A percentile compares a stretch with the other conserved stretches of the same genome.
Evolutionary conservation across 2,329 filamentous ascomycete species (phyloP).

Genomic region (Lasiodiplodia theobromae): DNA sequence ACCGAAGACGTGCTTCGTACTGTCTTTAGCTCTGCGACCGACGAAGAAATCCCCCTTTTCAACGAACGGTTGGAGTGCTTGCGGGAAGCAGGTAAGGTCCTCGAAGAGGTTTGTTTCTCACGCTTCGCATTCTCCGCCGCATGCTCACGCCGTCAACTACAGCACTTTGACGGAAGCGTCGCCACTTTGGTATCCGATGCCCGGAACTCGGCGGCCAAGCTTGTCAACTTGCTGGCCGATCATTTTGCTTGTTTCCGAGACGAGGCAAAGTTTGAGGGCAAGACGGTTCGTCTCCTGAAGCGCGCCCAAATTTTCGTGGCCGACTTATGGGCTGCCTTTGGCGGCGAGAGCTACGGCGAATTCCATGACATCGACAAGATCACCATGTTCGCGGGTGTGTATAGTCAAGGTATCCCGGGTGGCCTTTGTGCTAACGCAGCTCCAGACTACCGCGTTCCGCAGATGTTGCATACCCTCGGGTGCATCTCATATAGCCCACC

Average conservation of each 20-base stretch:
- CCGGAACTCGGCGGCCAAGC: slow-evolving; percentile 77
- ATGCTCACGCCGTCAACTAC: slow-evolving; percentile 26
- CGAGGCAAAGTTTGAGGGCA: slow-evolving; percentile 75
- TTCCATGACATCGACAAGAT: slow-evolving; percentile 94
- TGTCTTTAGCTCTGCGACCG: slow-evolving; percentile 85
- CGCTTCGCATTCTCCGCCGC: neutral
- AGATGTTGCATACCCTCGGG: slow-evolving; percentile 67
- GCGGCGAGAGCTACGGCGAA: slow-evolving; percentile 77
- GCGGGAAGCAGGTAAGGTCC: slow-evolving; percentile 79
- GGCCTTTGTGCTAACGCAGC: slow-evolving; percentile 13
- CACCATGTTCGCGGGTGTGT: slow-evolving; percentile 86
- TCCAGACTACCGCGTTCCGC: slow-evolving; percentile 89
- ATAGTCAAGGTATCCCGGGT: neutral
- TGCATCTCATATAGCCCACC: slow-evolving; percentile 79
- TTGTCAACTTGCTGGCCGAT: slow-evolving; percentile 85
- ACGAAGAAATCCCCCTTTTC: slow-evolving; percentile 86
- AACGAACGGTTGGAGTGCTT: slow-evolving; percentile 79
- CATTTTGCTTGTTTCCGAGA: slow-evolving; percentile 89
- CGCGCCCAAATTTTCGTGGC: slow-evolving; percentile 95
- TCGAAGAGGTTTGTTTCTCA: slow-evolving; percentile 69
- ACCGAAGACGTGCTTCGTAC: slow-evolving; percentile 75
- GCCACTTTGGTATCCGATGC: slow-evolving; percentile 76
- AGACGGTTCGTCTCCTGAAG: slow-evolving; percentile 84
- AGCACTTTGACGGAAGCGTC: slow-evolving; percentile 80
- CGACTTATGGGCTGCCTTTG: slow-evolving; percentile 95